These are phyloP conservation scores for Pestalotiopsis fici DNA, from an alignment of 2,329 filamentous ascomycete species.

Conservation along the genomic window DNA sequence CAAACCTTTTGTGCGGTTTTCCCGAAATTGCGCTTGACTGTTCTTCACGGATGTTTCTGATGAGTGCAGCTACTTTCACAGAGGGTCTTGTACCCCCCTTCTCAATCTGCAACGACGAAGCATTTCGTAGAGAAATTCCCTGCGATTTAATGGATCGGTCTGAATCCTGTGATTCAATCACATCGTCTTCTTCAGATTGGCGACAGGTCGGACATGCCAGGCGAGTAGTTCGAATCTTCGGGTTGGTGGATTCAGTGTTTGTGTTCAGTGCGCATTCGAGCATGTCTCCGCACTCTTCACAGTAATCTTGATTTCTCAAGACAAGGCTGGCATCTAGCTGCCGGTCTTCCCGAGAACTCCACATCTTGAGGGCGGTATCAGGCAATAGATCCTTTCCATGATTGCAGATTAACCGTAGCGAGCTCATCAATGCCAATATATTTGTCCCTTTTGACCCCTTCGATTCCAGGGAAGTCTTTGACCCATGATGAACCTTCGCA, in stretches of 20 bases:
- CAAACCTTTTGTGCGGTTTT: too few relatives aligned
- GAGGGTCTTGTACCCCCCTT: not conserved
- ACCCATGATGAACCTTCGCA: too few relatives aligned
- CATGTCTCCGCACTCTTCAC: not conserved
- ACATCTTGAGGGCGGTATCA: constrained; percentile 23
- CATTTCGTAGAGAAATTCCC: not conserved
- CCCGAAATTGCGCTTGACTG: too few relatives aligned
- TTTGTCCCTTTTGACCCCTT: not conserved
- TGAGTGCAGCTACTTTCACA: not conserved
- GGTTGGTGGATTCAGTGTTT: too few relatives aligned
- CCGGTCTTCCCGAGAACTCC: not conserved
- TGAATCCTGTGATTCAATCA: too few relatives aligned
- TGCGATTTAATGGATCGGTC: not conserved
- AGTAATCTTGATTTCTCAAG: not conserved
- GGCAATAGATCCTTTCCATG: constrained; percentile 2
- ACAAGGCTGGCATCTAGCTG: not conserved
- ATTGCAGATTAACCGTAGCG: constrained; percentile 16
- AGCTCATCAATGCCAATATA: constrained; percentile 20
- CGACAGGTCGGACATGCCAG: not conserved
- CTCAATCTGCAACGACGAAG: not conserved
- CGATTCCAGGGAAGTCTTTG: not conserved
- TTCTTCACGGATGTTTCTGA: not conserved
- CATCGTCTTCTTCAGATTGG: not conserved
- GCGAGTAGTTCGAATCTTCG: too few relatives aligned
- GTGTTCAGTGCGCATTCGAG: not conserved